phyloP scores from a whole-genome alignment of 202 grass and related monocot genomes.

The Sporobolus alterniflorus region DNA sequence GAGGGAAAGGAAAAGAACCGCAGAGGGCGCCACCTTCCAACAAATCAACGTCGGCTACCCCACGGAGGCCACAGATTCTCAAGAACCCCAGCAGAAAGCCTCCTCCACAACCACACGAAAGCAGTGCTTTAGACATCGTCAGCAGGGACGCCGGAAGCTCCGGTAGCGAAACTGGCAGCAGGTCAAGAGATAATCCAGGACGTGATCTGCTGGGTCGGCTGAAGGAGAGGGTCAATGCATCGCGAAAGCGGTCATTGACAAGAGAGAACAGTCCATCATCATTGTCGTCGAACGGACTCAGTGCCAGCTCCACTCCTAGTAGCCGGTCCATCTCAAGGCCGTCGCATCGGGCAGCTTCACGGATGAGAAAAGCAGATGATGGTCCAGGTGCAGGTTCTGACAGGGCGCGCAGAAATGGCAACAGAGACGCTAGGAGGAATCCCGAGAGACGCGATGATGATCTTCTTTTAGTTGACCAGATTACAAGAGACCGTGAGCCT shows the following conservation, averaged over 20 bases:
- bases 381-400: background rate
- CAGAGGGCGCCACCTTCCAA: slow-evolving; percentile 9
- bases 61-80: slow-evolving; percentile 16
- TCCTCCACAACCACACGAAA: slow-evolving; percentile 26
- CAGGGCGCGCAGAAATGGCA: background rate
- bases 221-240: slow-evolving; percentile 47
- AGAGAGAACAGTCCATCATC: slow-evolving; percentile 41
- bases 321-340: slow-evolving; percentile 24
- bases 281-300: background rate
- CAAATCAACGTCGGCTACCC: slow-evolving; percentile 18
- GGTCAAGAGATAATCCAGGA: slow-evolving; percentile 16
- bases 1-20: slow-evolving; percentile 33
- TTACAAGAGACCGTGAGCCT: slow-evolving; percentile 17
- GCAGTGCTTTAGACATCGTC: slow-evolving; percentile 10
- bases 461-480: slow-evolving; percentile 22
- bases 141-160: slow-evolving; percentile 11
- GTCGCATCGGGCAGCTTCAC: slow-evolving; percentile 34
- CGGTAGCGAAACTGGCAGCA: slow-evolving; percentile 27
- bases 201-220: slow-evolving; percentile 39
- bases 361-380: slow-evolving; percentile 35
- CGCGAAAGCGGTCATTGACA: slow-evolving; percentile 50
- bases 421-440: slow-evolving; percentile 9
- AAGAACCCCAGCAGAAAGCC: slow-evolving; percentile 39
- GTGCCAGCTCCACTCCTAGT: slow-evolving; percentile 20
- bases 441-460: slow-evolving; percentile 22